Evolutionary conservation across 495 filamentous ascomycete genomes (phyloP).

Genomic region (Pyrenula massariospora): DNA sequence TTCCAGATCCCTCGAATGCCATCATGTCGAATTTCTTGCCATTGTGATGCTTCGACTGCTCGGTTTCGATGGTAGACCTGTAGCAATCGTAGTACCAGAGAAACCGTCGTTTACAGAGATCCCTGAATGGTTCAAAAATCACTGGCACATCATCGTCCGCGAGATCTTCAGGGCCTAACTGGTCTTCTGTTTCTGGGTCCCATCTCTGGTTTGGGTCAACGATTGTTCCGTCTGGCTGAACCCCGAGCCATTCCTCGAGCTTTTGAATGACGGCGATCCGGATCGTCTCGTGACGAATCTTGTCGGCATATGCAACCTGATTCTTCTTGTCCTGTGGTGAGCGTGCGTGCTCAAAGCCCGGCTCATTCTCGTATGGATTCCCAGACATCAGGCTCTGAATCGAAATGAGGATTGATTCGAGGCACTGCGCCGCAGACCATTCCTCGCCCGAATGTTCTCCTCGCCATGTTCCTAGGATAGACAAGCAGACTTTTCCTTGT

Average conservation of each 20-base stretch:
- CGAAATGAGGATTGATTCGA: slow-evolving; percentile 88
- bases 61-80: slow-evolving; percentile 53
- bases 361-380: slow-evolving; percentile 95
- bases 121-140: slow-evolving; percentile 70
- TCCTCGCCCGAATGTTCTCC: slow-evolving; percentile 71
- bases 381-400: slow-evolving; percentile 92
- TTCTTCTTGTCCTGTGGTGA: slow-evolving; percentile 57
- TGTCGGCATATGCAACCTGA: slow-evolving; percentile 71
- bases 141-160: slow-evolving; percentile 39
- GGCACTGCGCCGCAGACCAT: slow-evolving; percentile 90
- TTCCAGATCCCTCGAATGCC: slow-evolving; percentile 73
- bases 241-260: slow-evolving; percentile 66
- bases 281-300: slow-evolving; percentile 89
- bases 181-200: slow-evolving; percentile 34
- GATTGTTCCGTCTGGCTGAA: slow-evolving; percentile 39
- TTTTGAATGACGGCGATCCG: slow-evolving; percentile 77
- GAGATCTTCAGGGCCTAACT: slow-evolving; percentile 35
- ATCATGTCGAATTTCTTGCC: slow-evolving; percentile 56
- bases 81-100: slow-evolving; percentile 94
- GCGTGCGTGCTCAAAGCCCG: slow-evolving; percentile 73
- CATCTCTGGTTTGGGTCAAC: slow-evolving; percentile 9
- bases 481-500: slow-evolving; percentile 85
- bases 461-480: slow-evolving; percentile 70
- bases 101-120: slow-evolving; percentile 84
- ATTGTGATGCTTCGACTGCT: slow-evolving; percentile 30